These are phyloP conservation scores for Jamesozyma spencerorum DNA, from an alignment of 805 yeast species.

Conservation along the genomic window DNA sequence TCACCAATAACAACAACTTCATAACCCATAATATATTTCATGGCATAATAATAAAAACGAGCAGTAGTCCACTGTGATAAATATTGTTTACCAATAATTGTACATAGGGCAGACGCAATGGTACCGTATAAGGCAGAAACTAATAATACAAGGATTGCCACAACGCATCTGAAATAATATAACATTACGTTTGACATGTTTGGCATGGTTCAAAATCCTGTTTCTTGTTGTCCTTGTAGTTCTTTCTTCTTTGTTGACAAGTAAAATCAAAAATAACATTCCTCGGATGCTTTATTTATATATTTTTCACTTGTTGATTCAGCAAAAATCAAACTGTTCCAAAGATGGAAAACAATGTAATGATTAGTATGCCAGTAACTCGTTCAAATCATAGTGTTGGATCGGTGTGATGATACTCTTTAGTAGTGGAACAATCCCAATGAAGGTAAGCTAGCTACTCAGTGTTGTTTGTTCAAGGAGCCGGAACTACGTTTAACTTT, in stretches of 20 bases:
- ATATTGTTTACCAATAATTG: slow-evolving; percentile 63
- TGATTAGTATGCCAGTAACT: too few relatives aligned
- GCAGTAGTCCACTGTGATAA: slow-evolving; percentile 88
- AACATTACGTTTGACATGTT: slow-evolving; percentile 26
- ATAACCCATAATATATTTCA: slow-evolving; percentile 58
- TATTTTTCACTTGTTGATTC: too few relatives aligned
- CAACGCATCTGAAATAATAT: slow-evolving; percentile 46
- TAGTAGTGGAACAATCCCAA: too few relatives aligned
- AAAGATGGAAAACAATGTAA: too few relatives aligned
- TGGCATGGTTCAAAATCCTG: too few relatives aligned
- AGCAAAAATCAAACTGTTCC: too few relatives aligned
- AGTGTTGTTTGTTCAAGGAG: too few relatives aligned
- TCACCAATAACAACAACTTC: slow-evolving; percentile 62
- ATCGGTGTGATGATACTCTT: too few relatives aligned
- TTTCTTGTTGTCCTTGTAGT: too few relatives aligned
- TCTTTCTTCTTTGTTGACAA: not conserved
- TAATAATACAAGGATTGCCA: slow-evolving; percentile 45
- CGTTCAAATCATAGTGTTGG: too few relatives aligned
- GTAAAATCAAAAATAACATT: not conserved
- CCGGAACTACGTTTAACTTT: too few relatives aligned
- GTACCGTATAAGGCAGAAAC: slow-evolving; percentile 70
- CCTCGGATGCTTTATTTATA: not conserved
- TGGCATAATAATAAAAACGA: slow-evolving; percentile 58
- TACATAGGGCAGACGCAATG: slow-evolving; percentile 56
- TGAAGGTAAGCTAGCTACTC: too few relatives aligned